Base-by-base conservation (phyloP, 257 asterid species). In the Fraxinus cuspidata region DNA sequence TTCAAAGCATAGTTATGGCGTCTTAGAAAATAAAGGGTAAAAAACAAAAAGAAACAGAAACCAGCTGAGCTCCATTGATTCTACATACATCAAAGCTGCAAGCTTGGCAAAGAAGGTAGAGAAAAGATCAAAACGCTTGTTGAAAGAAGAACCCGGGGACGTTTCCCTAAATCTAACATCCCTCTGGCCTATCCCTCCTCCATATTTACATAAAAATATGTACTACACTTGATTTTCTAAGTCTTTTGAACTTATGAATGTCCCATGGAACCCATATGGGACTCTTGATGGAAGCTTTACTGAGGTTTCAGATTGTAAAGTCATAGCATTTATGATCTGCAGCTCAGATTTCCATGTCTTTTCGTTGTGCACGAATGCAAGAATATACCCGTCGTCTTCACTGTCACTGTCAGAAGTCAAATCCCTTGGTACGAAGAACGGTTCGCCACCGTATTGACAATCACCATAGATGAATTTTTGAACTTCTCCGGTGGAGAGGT, bases 181-280 rank as follows among this genome's bases (percentile, higher is more conserved):
- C 82, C 75, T 73, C 78, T 47, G 71, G 75, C 72, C 40, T 34
- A 21, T 18, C 47, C 31, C 40, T 70, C 42, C 65, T 77, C 53
- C 44, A 58, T 13, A n/a, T n/a, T n/a, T 1, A 16, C 1, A 34
- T 34, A 34, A 5, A 15, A 18, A 6, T 19, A 21, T 37, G 3
- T 18, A 70, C 49, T 64, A 84, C 12, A 49, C 82, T 77, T 84
- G 88, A 76, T 74, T 79, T 77, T 79, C 80, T 65, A 86, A 28
- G 60, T 84, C 88, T 1, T 78, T 71, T 0, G 85, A 71, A 44
- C 82, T 84, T 6, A 86, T 67, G 73, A 86, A 86, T 12, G 88
- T 86, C 0, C 90, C 90, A 56, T 86, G 90, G 58, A 86, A 86
- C 5, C 90, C 90, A 27, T 84, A 86, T 0, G 90, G 90, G 0